Percentiles rank a stretch among this genome's conserved stretches.
These are phyloP conservation scores for Fraxinus sp. DNA, from an alignment of 305 asterid species.

Conservation along the genomic window DNA sequence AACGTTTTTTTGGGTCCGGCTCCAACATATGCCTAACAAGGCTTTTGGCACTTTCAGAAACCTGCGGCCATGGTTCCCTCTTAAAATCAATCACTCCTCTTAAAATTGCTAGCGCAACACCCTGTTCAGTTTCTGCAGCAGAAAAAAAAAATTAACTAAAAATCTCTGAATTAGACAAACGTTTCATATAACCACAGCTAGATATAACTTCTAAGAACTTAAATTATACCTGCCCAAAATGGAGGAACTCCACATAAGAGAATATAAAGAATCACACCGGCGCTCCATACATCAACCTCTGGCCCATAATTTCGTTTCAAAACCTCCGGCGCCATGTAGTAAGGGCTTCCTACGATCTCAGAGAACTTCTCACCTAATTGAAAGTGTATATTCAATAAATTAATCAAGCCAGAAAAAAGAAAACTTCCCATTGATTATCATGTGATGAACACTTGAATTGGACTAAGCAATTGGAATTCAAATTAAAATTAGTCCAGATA, in stretches of 20 bases:
- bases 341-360: slow-evolving; percentile 98
- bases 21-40: slow-evolving; percentile 95
- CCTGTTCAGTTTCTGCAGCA: slow-evolving; percentile 86
- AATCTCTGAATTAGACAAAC: background rate
- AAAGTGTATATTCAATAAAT: background rate
- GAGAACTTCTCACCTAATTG: slow-evolving; percentile 73
- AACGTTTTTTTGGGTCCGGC: slow-evolving; percentile 78
- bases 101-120: slow-evolving; percentile 88
- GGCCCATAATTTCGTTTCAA: slow-evolving; percentile 84
- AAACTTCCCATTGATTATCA: slow-evolving; percentile 4
- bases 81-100: slow-evolving; percentile 83
- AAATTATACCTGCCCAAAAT: slow-evolving; percentile 80
- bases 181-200: background rate
- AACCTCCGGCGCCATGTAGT: slow-evolving; percentile 94
- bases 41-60: slow-evolving; percentile 81
- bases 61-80: slow-evolving; percentile 98
- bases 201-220: background rate
- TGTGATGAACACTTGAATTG: background rate
- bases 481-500: background rate
- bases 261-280: slow-evolving; percentile 86
- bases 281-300: slow-evolving; percentile 89
- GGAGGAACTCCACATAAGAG: slow-evolving; percentile 96
- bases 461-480: background rate
- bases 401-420: background rate
- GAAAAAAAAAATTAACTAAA: background rate